These are phyloP conservation scores for Nidula microcarpa DNA, from an alignment of 768 basidiomycete species.

Conservation along the genomic window DNA sequence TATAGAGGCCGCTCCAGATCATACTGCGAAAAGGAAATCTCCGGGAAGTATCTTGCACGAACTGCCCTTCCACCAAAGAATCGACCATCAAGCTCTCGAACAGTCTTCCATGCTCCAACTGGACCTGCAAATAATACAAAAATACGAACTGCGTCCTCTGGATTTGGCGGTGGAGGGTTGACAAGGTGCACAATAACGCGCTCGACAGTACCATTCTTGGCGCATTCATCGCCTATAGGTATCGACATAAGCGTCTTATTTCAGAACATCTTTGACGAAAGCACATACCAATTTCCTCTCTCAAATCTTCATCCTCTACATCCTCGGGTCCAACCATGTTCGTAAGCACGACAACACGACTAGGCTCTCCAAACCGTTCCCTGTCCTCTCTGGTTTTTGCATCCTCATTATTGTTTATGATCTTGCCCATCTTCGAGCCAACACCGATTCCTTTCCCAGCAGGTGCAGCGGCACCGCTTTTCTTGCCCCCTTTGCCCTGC, in stretches of 20 bases:
- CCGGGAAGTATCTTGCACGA: constrained; percentile 78
- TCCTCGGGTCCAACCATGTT: constrained; percentile 89
- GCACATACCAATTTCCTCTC: constrained; percentile 80
- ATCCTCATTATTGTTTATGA: constrained; percentile 89
- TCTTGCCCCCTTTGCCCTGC: constrained; percentile 24
- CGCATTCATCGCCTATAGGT: constrained; percentile 78
- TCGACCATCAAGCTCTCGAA: constrained; percentile 88
- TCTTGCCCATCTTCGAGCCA: constrained; percentile 78
- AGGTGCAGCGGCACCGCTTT: constrained; percentile 15
- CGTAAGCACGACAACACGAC: constrained; percentile 83
- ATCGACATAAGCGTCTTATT: background rate
- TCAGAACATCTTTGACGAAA: background rate
- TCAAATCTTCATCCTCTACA: constrained; percentile 77
- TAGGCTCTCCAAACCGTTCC: constrained; percentile 83
- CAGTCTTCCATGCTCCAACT: constrained; percentile 94
- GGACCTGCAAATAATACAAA: constrained; percentile 91
- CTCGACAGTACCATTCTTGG: constrained; percentile 89
- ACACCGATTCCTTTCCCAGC: constrained; percentile 35
- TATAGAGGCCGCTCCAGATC: constrained; percentile 46
- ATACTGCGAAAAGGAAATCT: constrained; percentile 45
- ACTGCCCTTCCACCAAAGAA: constrained; percentile 88
- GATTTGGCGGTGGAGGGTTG: constrained; percentile 58
- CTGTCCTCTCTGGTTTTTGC: constrained; percentile 71
- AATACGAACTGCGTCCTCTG: constrained; percentile 84
- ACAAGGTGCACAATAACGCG: constrained; percentile 82